Percentiles rank a stretch among this genome's conserved stretches.
Conservation (phyloP, 345 rosid genomes). For the Eucalyptus polybractea region DNA sequence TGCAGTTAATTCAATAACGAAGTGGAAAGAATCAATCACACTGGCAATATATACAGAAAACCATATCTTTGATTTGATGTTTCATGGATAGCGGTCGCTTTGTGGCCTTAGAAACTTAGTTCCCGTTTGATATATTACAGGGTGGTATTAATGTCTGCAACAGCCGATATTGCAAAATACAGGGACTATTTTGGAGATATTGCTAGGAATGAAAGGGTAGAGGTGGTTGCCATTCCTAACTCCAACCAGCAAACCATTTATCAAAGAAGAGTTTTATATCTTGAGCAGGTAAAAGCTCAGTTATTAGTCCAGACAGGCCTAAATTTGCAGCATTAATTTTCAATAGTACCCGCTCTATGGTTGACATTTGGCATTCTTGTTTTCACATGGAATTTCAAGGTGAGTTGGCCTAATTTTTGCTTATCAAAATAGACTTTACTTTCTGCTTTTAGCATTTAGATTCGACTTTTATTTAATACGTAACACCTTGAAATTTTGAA, state of each 20-base stretch:
- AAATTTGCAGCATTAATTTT: neutral
- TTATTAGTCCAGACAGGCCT: neutral
- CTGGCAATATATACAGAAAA: neutral
- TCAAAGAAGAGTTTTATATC: conserved; percentile 57
- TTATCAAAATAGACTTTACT: neutral
- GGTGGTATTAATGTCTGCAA: conserved; percentile 96
- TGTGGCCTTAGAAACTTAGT: neutral
- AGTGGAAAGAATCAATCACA: neutral
- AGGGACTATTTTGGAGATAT: conserved; percentile 81
- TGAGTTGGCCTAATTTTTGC: neutral
- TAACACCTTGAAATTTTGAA: neutral
- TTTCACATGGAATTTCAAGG: neutral
- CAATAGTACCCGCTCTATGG: neutral
- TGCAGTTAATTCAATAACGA: neutral
- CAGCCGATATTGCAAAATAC: conserved; percentile 77
- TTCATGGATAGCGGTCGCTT: neutral
- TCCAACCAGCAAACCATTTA: conserved; percentile 46
- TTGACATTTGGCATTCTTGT: neutral
- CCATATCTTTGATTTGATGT: neutral
- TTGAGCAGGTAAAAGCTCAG: conserved; percentile 57
- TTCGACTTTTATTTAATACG: neutral
- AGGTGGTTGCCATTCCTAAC: conserved; percentile 81
- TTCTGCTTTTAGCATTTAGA: neutral
- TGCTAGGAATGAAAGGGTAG: conserved; percentile 83
- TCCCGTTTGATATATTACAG: conserved; percentile 16